Evolutionary conservation across 306 rosid genomes (phyloP).

Genomic region (Clitoria ternatea): DNA sequence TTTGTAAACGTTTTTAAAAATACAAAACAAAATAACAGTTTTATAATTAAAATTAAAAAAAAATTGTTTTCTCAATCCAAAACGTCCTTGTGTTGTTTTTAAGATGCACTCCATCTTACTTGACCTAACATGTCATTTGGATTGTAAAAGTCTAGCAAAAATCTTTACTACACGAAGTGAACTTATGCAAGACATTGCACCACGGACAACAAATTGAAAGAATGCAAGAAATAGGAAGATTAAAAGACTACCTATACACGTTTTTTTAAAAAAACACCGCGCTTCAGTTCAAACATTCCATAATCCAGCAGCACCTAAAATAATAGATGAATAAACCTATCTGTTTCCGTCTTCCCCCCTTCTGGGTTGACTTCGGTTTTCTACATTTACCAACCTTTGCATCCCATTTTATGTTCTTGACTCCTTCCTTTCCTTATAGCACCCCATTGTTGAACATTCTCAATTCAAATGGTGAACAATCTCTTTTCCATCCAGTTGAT

Average conservation of each 20-base stretch:
- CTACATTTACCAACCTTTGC: conserved; percentile 9
- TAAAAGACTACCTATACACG: too few relatives aligned
- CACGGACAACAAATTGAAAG: neutral
- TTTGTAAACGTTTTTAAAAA: too few relatives aligned
- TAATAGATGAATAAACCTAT: conserved; percentile 21
- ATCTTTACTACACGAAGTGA: too few relatives aligned
- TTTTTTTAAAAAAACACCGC: too few relatives aligned
- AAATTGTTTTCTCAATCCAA: too few relatives aligned
- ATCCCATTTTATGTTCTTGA: neutral
- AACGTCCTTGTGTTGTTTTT: too few relatives aligned
- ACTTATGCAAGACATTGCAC: too few relatives aligned
- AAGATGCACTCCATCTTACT: too few relatives aligned
- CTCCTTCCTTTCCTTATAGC: neutral
- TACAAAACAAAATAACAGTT: too few relatives aligned
- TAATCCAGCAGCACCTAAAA: conserved; percentile 1
- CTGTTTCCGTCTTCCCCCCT: conserved; percentile 28
- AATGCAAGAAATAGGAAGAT: neutral
- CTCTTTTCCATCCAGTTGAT: conserved; percentile 85
- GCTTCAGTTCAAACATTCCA: neutral
- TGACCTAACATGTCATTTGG: too few relatives aligned
- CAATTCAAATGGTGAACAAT: conserved; percentile 34
- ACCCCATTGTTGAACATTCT: conserved; percentile 18
- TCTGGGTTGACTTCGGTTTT: conserved; percentile 19
- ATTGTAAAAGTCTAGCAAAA: too few relatives aligned
- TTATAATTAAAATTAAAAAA: too few relatives aligned